Base-by-base conservation (phyloP, 352 stramenopile genomes). In the Phytophthora brassicae region DNA sequence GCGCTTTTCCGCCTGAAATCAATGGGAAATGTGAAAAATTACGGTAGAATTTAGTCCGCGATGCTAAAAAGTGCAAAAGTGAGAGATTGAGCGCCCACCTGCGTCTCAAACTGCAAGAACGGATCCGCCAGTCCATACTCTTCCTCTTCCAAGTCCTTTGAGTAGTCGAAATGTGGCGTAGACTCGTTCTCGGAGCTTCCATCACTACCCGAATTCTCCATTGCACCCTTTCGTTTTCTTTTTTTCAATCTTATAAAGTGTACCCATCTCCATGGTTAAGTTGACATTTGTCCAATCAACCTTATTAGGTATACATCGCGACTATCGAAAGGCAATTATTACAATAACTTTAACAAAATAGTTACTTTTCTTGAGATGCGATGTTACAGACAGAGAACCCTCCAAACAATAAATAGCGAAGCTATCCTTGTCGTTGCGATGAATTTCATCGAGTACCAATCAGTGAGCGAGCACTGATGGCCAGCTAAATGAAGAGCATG, bases 51-150 rank as follows among this genome's bases (percentile, higher is more conserved):
- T n/a, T n/a, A 24, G n/a, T n/a, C n/a, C n/a, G n/a, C 44, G 4
- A 26, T 22, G 16, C 17, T 7, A 56, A 51, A 39, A 56, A 19
- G 26, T 8, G 7, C 16, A 24, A 12, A 56, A 53, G 22, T 41
- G 17, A 47, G n/a, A 13, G 11, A 55, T 48, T 0, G 16, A 49
- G 20, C 9, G 16, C 38, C 26, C 23, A 85, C 79, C 52, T 67
- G 66, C n/a, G 69, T 60, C 56, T 79, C 75, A 65, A 88, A 88
- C 56, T 74, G 68, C 56, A 72, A 66, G 48, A 88, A 88, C 8
- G 76, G 72, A 26, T 84, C 72, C 7, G 81, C 64, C 35, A 88
- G 39, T 11, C 59, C 61, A 19, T 52, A 66, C 16, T 38, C 68
- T 43, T 60, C 59, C 17, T 66, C 68, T 8, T 64, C 64, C 20